Base-by-base conservation (phyloP, 768 basidiomycete genomes). In the Mycena pura region DNA sequence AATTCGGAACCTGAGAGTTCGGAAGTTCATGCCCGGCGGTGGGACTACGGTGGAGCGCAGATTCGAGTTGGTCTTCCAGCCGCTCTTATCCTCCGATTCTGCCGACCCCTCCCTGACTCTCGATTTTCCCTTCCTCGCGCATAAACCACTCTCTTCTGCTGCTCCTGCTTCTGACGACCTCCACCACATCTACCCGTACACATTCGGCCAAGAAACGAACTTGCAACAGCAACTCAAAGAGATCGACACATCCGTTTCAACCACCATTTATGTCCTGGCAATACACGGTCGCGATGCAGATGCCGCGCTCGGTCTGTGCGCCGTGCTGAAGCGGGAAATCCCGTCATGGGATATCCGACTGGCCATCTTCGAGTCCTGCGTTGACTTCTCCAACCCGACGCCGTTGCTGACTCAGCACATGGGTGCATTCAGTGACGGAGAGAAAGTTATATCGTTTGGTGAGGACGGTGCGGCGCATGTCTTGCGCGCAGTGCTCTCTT, bases 51-150 rank as follows among this genome's bases (percentile, higher is more conserved):
- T 60, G 6, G 19, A 41, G 32, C 51, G 59, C 21, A 53, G 59
- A 48, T 53, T 54, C 29, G 59, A 60, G 13, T 34, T 53, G 28
- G 38, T 53, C 17, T 60, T 60, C 45, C 59, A 60, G 19, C 59
- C 59, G 31, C 32, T 36, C 11, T 22, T 21, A 9, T 5, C 17
- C 25, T 31, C 32, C 31, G 3, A 13, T 50, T 21, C 48, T 15
- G 2, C 25, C 21, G 2, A 38, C 27, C 17, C 9, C 6, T 19
- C 24, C 36, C 11, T 8, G 7, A 31, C 29, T 59, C 43, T 22
- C 48, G 57, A 59, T 43, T 51, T 59, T 25, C 31, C 49, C 46
- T 46, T 51, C 17, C 9, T 47, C 50, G 34, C 41, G 14, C 50
- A 57, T 19, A 57, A 41, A 31, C 29, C 45, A 31, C 36, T 29